These are phyloP conservation scores for Emmonsia crescens DNA, from an alignment of 2,329 filamentous ascomycete genomes.

Conservation along the genomic window DNA sequence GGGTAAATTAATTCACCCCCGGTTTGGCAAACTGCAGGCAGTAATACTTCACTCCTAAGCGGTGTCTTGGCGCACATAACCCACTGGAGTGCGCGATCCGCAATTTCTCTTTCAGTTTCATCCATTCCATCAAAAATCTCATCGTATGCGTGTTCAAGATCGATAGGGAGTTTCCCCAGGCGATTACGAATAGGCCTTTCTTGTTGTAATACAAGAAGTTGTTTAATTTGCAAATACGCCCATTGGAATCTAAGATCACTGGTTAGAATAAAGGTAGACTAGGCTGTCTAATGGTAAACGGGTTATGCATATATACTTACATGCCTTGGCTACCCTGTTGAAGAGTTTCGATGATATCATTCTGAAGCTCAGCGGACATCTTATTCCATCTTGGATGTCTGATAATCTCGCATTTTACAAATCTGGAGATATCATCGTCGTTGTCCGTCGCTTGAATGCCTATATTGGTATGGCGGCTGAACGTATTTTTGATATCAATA, in stretches of 20 bases:
- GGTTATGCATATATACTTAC: background rate
- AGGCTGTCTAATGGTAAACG: background rate
- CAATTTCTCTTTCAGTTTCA: background rate
- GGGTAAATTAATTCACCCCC: background rate
- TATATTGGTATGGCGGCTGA: constrained; percentile 16
- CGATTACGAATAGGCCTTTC: background rate
- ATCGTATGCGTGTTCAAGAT: background rate
- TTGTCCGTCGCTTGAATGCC: background rate
- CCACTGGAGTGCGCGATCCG: constrained; percentile 1
- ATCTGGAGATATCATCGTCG: background rate
- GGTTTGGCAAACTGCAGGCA: background rate
- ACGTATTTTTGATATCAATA: constrained; percentile 17
- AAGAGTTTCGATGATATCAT: background rate
- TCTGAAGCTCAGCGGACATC: background rate
- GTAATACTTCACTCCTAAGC: background rate
- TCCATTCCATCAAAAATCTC: background rate
- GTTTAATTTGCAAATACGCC: background rate
- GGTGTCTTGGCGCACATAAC: background rate
- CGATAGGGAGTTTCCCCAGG: background rate
- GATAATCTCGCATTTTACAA: background rate
- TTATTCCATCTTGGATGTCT: background rate
- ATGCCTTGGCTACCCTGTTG: background rate
- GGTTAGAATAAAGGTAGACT: background rate
- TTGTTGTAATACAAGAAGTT: background rate
- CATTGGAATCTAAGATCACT: background rate